Conservation (phyloP, 2,329 filamentous ascomycete species). For the Aspergillus novoparasiticus region DNA sequence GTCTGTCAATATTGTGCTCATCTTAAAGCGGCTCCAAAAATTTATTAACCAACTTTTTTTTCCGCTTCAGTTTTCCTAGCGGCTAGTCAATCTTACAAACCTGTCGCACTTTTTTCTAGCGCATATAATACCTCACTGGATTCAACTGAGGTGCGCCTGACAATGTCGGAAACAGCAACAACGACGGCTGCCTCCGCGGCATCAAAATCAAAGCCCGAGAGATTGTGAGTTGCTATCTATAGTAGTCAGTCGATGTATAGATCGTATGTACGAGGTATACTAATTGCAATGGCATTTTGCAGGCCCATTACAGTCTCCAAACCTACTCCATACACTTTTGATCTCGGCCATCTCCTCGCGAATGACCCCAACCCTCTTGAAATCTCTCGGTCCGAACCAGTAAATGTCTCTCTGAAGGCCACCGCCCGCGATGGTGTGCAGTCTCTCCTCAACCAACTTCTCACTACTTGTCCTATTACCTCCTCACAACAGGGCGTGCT, state of each 20-base stretch:
- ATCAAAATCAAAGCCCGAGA: conserved; percentile 37
- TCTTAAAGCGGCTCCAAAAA: conserved; percentile 31
- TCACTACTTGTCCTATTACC: conserved; percentile 80
- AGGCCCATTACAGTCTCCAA: conserved; percentile 70
- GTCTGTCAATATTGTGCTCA: conserved; percentile 15
- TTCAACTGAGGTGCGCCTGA: conserved; percentile 8
- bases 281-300: conserved; percentile 15
- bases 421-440: conserved; percentile 89
- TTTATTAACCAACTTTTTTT: conserved; percentile 34
- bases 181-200: conserved; percentile 22
- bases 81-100: background rate
- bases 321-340: conserved; percentile 88
- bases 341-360: conserved; percentile 82
- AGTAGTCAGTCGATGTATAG: background rate
- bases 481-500: conserved; percentile 70
- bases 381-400: conserved; percentile 49
- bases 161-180: conserved; percentile 35
- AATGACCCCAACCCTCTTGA: conserved; percentile 83
- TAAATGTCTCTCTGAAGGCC: conserved; percentile 70
- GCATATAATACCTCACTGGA: conserved; percentile 1
- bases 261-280: conserved; percentile 10
- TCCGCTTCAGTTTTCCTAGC: conserved; percentile 19
- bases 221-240: conserved; percentile 40
- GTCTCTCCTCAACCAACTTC: conserved; percentile 88
- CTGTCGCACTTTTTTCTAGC: conserved; percentile 1